Conservation (phyloP, 2,329 filamentous ascomycete genomes). For the Leptographium lundbergii region DNA sequence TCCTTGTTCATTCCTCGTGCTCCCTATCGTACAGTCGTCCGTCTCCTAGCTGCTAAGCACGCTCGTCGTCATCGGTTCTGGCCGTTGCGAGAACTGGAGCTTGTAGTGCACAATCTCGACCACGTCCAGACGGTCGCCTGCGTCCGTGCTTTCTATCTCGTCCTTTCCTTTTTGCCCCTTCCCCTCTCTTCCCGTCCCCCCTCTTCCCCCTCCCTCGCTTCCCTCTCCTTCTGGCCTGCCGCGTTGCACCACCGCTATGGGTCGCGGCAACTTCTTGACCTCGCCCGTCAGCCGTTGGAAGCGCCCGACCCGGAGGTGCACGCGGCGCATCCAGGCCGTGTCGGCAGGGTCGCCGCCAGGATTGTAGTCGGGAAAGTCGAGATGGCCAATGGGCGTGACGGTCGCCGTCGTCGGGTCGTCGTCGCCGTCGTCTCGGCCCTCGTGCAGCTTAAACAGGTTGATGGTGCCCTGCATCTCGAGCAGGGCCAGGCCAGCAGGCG, state of each 20-base stretch:
- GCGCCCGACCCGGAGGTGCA: slow-evolving; percentile 77
- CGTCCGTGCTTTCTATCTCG: slow-evolving; percentile 24
- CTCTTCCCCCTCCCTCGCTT: slow-evolving; percentile 13
- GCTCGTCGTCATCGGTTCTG: slow-evolving; percentile 61
- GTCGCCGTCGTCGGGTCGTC: background rate
- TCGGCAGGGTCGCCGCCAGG: slow-evolving; percentile 24
- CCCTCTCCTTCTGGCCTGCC: slow-evolving; percentile 12
- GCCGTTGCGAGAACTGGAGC: slow-evolving; percentile 69
- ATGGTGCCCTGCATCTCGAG: slow-evolving; percentile 88
- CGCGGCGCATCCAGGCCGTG: slow-evolving; percentile 77
- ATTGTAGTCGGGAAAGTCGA: slow-evolving; percentile 45
- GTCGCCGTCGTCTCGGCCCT: slow-evolving; percentile 4
- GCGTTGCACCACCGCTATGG: slow-evolving; percentile 65
- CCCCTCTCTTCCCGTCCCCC: no score
- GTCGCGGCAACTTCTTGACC: slow-evolving; percentile 70
- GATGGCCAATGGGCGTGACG: slow-evolving; percentile 27
- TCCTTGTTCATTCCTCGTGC: background rate
- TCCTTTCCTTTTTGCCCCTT: no score
- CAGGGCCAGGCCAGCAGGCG: slow-evolving; percentile 77
- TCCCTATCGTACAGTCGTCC: background rate
- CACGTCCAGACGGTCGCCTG: slow-evolving; percentile 54
- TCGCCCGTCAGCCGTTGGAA: slow-evolving; percentile 85
- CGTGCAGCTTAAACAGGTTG: slow-evolving; percentile 36
- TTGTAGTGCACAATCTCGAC: slow-evolving; percentile 82
- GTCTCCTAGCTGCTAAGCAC: background rate